A percentile compares a stretch with the other conserved stretches of the same genome.
These are phyloP conservation scores for Phaeosphaeriaceae sp. DNA, from an alignment of 2,329 filamentous ascomycete species.

Conservation along the genomic window DNA sequence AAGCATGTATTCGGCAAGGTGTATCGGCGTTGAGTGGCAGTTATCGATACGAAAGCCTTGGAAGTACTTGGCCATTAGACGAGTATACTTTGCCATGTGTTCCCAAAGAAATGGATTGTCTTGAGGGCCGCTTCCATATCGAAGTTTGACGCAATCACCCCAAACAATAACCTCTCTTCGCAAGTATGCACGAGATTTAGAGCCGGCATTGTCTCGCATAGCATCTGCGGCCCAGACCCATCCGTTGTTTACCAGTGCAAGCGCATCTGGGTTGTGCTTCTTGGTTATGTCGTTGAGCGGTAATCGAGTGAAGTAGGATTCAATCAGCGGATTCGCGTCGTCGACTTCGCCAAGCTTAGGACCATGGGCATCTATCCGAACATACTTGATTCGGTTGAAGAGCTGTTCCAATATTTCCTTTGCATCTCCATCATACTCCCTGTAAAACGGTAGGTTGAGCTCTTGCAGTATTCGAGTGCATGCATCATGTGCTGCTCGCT, in stretches of 20 bases:
- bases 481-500: slow-evolving; percentile 60
- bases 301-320: slow-evolving; percentile 92
- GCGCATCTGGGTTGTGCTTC: slow-evolving; percentile 75
- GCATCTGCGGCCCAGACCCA: slow-evolving; percentile 99
- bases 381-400: slow-evolving; percentile 93
- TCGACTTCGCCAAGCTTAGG: slow-evolving; percentile 84
- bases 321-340: slow-evolving; percentile 79
- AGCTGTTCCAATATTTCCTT: slow-evolving; percentile 87
- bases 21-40: slow-evolving; percentile 93
- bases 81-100: slow-evolving; percentile 92
- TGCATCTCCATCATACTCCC: slow-evolving; percentile 86
- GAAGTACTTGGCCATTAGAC: slow-evolving; percentile 92
- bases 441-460: slow-evolving; percentile 86
- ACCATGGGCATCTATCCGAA: slow-evolving; percentile 88
- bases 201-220: slow-evolving; percentile 89
- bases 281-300: slow-evolving; percentile 78
- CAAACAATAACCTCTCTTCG: slow-evolving; percentile 95
- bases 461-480: slow-evolving; percentile 73
- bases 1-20: slow-evolving; percentile 92
- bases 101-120: slow-evolving; percentile 96
- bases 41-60: slow-evolving; percentile 97
- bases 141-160: slow-evolving; percentile 97
- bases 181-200: slow-evolving; percentile 90
- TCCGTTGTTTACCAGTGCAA: slow-evolving; percentile 91
- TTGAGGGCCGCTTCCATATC: slow-evolving; percentile 79